Evolutionary conservation across 352 stramenopile species (phyloP), one percentile per base, ranked within the genome.

Genomic region (Phytophthora boehmeriae): DNA sequence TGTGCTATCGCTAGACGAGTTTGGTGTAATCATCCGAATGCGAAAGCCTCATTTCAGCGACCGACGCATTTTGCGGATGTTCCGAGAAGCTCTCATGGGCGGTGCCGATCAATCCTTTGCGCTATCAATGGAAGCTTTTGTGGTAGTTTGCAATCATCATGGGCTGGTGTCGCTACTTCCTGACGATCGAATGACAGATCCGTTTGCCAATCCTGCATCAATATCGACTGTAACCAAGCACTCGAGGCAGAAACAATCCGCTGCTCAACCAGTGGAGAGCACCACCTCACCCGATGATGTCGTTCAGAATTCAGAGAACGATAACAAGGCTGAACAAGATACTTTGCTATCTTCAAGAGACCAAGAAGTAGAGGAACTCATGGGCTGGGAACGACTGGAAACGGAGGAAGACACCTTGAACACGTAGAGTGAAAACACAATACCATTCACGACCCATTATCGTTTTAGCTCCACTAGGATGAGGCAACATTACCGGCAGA

Each of bases 1-100:
- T 27, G 81, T 91, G 20, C 64, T 93, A 14, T 85, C 76, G 10
- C 63, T 93, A n/a, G 64, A 73, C 11, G 83, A 93, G 54, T 93
- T 93, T 41, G 72, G 71, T 19, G 63, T 68, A 4, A 89, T 93
- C 45, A 80, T 93, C 28, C 73, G 70, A n/a, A 65, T 68, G 2
- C 73, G 79, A 30, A 73, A 82, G 11, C 71, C 78, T 0, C 59
- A 80, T 10, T 93, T 91, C 47, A 91, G 80, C 48, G 81, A 90
- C 14, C 77, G 83, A 4, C 74, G 81, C 0, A 73, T 93, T 39
- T 57, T 93, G 39, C 83, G 81, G 2, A 93, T 93, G 83, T 91
- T 93, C 36, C 79, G 81, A 0, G 81, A 93, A 41, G 78, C 83
- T 30, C 50, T 93, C 13, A 89, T 88, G 74, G 67, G 77, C 16